Conservation (phyloP, 805 yeast species). For the Pichia californica region DNA sequence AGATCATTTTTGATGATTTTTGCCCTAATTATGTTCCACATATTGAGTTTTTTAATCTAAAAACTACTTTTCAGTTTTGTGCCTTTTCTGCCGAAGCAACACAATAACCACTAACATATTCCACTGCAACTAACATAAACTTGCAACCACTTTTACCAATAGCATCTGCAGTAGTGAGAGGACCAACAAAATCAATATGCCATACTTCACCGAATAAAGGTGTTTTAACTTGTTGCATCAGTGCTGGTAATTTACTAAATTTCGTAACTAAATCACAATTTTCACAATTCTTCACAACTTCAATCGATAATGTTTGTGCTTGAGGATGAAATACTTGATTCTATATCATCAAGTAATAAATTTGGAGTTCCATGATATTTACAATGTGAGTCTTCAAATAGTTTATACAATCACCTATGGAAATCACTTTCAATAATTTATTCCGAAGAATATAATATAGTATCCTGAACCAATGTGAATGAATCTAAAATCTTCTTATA, state of each 20-base stretch:
- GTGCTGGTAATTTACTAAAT: not conserved
- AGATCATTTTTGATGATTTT: no score
- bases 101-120: not conserved
- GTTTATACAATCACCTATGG: not conserved
- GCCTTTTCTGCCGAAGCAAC: not conserved
- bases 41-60: no score
- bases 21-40: no score
- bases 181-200: not conserved
- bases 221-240: not conserved
- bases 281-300: not conserved
- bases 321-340: not conserved
- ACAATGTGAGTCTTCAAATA: not conserved
- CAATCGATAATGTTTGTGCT: not conserved
- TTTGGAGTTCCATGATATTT: not conserved
- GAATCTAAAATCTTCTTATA: no score
- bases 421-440: no score
- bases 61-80: no score
- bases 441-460: no score
- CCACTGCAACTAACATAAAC: not conserved
- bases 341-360: not conserved
- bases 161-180: not conserved
- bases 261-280: not conserved
- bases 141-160: not conserved
- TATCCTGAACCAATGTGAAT: no score
- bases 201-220: not conserved